Conservation (phyloP, 1,284 basidiomycete species). For the Sporisorium scitamineum region DNA sequence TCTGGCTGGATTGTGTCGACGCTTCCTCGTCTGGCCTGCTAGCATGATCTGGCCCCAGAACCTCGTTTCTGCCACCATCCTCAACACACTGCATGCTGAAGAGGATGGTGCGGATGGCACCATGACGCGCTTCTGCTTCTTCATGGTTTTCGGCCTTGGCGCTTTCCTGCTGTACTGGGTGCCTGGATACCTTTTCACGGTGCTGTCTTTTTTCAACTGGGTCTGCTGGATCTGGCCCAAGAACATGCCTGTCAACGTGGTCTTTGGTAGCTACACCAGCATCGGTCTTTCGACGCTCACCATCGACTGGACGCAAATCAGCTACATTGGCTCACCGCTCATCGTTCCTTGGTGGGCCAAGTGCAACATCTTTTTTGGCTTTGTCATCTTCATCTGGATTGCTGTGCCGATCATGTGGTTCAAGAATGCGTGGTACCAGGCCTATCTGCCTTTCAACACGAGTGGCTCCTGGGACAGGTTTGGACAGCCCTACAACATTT, state of each 20-base stretch:
- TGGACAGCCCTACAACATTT: slow-evolving; percentile 81
- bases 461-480: slow-evolving; percentile 84
- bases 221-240: slow-evolving; percentile 86
- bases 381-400: slow-evolving; percentile 92
- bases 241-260: slow-evolving; percentile 85
- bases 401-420: slow-evolving; percentile 89
- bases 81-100: slow-evolving; percentile 97
- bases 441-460: slow-evolving; percentile 72
- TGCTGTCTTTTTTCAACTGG: slow-evolving; percentile 74
- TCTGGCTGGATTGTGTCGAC: slow-evolving; percentile 84
- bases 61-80: slow-evolving; percentile 86
- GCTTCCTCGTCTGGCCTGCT: slow-evolving; percentile 92
- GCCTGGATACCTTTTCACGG: slow-evolving; percentile 75
- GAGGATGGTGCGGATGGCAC: slow-evolving; percentile 77
- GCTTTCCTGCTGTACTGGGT: slow-evolving; percentile 90
- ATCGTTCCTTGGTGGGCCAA: slow-evolving; percentile 98
- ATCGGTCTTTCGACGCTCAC: slow-evolving; percentile 86
- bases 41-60: slow-evolving; percentile 98
- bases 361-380: slow-evolving; percentile 87
- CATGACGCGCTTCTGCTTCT: slow-evolving; percentile 73
- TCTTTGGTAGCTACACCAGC: slow-evolving; percentile 87
- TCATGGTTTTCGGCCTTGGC: slow-evolving; percentile 73
- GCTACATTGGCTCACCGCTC: slow-evolving; percentile 89
- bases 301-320: slow-evolving; percentile 94
- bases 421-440: slow-evolving; percentile 76